Percentiles rank a stretch among this genome's conserved stretches.
phyloP scores from a whole-genome alignment of 768 basidiomycete genomes.

The Tulasnella sp. region DNA sequence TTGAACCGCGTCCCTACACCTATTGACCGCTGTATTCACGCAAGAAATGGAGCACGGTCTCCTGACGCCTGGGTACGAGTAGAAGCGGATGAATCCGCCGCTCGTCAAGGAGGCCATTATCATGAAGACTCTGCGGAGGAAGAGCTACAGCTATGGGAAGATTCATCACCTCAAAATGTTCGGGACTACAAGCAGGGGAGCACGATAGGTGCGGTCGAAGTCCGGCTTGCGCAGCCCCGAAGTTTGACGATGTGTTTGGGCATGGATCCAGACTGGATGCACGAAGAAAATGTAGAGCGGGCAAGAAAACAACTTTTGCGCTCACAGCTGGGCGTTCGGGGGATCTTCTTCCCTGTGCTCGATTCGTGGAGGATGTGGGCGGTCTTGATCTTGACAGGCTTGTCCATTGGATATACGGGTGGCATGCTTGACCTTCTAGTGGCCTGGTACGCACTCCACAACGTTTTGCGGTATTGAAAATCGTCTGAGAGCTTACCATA shows the following conservation, averaged over 20 bases:
- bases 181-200: conserved; percentile 11
- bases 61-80: not conserved
- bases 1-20: not conserved
- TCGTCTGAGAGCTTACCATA: not conserved
- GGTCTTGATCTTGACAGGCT: conserved; percentile 46
- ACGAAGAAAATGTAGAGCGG: conserved; percentile 17
- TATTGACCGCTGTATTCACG: not conserved
- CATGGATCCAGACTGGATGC: conserved; percentile 16
- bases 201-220: conserved; percentile 11
- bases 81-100: not conserved
- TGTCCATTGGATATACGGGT: conserved; percentile 56
- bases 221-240: not conserved
- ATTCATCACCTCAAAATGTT: not conserved
- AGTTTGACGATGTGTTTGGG: not conserved
- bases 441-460: conserved; percentile 42
- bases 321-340: conserved; percentile 38
- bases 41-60: not conserved
- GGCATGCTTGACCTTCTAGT: conserved; percentile 66
- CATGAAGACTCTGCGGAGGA: not conserved
- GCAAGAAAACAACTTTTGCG: conserved; percentile 10
- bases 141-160: not conserved
- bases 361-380: conserved; percentile 55
- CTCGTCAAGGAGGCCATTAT: not conserved
- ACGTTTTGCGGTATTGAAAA: not conserved
- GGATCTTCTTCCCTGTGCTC: conserved; percentile 41